Percentiles rank a stretch among this genome's conserved stretches.
These are phyloP conservation scores for Neocucurbitaria cava DNA, from an alignment of 2,329 filamentous ascomycete genomes.

Conservation along the genomic window DNA sequence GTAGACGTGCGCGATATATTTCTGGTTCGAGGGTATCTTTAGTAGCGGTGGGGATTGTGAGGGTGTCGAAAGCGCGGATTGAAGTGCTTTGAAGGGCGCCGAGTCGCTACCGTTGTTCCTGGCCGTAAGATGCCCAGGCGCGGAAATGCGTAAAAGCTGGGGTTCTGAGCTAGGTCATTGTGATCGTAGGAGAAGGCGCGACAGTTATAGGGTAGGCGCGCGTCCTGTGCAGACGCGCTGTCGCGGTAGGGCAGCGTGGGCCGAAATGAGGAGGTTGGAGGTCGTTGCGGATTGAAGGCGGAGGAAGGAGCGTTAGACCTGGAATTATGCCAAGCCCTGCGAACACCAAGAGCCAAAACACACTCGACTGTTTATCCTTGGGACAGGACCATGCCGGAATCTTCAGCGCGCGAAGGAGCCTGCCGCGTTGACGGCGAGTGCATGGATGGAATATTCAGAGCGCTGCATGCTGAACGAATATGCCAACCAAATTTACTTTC, in stretches of 20 bases:
- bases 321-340: conserved; percentile 30
- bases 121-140: conserved; percentile 15
- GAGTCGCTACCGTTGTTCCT: conserved; percentile 30
- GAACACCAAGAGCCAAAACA: conserved; percentile 35
- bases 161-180: conserved; percentile 33
- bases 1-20: neutral
- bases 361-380: conserved; percentile 29
- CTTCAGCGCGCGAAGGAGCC: neutral
- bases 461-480: neutral
- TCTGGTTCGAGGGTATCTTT: conserved; percentile 1
- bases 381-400: conserved; percentile 5
- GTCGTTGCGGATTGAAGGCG: conserved; percentile 24
- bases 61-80: conserved; percentile 7
- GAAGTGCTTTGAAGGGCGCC: conserved; percentile 6
- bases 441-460: neutral
- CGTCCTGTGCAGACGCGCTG: conserved; percentile 31
- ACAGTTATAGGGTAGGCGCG: conserved; percentile 22
- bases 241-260: conserved; percentile 20
- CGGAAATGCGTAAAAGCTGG: conserved; percentile 21
- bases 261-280: conserved; percentile 43
- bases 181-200: conserved; percentile 19
- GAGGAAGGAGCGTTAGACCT: conserved; percentile 27
- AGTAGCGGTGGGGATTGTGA: conserved; percentile 1
- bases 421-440: neutral
- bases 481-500: neutral